phyloP scores from a whole-genome alignment of 1,284 basidiomycete genomes.

The Trichosporon sp. region DNA sequence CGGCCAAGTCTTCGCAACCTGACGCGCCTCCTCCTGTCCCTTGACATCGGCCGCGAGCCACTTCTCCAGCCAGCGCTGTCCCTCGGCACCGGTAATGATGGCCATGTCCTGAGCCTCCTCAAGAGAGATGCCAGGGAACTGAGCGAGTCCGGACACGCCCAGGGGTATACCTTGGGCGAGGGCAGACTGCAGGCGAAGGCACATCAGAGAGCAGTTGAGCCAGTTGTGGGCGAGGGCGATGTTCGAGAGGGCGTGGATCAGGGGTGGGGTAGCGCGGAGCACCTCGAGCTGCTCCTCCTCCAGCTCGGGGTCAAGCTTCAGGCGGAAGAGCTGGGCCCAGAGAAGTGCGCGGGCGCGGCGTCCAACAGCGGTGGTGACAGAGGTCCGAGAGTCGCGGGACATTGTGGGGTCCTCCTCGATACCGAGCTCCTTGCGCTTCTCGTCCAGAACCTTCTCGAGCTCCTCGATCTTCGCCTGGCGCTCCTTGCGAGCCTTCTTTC shows the following conservation, averaged over 20 bases:
- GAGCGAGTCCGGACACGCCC: constrained; percentile 63
- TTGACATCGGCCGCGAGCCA: constrained; percentile 61
- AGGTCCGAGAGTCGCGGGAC: constrained; percentile 40
- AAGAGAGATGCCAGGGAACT: constrained; percentile 70
- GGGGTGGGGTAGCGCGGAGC: constrained; percentile 69
- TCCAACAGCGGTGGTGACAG: constrained; percentile 45
- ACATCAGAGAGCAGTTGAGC: constrained; percentile 76
- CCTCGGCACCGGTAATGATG: constrained; percentile 59
- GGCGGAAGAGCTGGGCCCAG: constrained; percentile 81
- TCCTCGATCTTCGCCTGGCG: constrained; percentile 60
- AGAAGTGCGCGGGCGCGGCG: constrained; percentile 71
- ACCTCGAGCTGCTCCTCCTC: constrained; percentile 70
- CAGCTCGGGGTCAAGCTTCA: constrained; percentile 66
- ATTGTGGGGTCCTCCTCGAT: constrained; percentile 44
- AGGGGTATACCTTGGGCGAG: constrained; percentile 83
- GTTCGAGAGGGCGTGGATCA: constrained; percentile 79
- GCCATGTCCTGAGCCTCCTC: constrained; percentile 61
- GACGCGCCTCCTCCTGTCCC: constrained; percentile 66
- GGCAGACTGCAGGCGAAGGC: constrained; percentile 81
- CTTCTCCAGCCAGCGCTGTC: constrained; percentile 62
- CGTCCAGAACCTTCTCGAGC: constrained; percentile 65
- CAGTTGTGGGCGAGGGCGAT: constrained; percentile 87
- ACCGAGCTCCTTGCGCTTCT: constrained; percentile 58
- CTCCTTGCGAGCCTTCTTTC: constrained; percentile 56
- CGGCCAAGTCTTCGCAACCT: constrained; percentile 72